Conservation (phyloP, 495 filamentous ascomycete genomes). For the Acidomyces sp. region DNA sequence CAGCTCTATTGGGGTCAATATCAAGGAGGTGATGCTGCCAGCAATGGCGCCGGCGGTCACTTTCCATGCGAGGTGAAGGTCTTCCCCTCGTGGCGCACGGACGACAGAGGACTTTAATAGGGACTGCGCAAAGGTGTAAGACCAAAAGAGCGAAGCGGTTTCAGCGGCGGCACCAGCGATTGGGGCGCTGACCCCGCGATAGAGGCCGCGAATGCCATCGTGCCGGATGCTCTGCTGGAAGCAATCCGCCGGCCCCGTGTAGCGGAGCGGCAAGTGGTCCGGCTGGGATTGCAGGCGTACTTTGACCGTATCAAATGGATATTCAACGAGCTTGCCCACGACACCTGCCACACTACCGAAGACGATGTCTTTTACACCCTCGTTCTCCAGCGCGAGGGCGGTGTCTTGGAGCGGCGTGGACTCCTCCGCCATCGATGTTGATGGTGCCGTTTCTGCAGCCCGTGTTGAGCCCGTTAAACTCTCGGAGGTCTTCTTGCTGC, state of each 20-base stretch:
- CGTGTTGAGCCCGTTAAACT: neutral
- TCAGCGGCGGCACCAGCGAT: conserved; percentile 85
- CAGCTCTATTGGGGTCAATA: conserved; percentile 90
- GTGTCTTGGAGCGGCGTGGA: neutral
- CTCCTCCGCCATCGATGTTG: neutral
- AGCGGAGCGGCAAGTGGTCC: conserved; percentile 65
- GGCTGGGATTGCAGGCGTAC: conserved; percentile 73
- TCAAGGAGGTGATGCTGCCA: conserved; percentile 79
- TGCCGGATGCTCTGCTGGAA: conserved; percentile 69
- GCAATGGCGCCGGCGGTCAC: conserved; percentile 66
- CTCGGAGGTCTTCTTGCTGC: neutral
- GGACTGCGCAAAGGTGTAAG: conserved; percentile 29
- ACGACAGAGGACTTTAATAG: conserved; percentile 37
- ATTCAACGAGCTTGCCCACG: conserved; percentile 91
- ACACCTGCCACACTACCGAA: conserved; percentile 55
- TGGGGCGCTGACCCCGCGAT: conserved; percentile 86
- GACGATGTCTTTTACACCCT: conserved; percentile 28
- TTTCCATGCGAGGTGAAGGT: conserved; percentile 57
- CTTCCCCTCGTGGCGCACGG: conserved; percentile 9
- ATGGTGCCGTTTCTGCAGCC: neutral
- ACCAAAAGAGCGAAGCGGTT: conserved; percentile 89
- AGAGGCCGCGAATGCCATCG: conserved; percentile 66
- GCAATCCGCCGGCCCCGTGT: conserved; percentile 82
- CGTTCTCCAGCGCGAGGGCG: no score
- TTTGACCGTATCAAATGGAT: conserved; percentile 97